Conservation (phyloP, 1,139 yeast species). For the Lodderomyces orthopsilosis region DNA sequence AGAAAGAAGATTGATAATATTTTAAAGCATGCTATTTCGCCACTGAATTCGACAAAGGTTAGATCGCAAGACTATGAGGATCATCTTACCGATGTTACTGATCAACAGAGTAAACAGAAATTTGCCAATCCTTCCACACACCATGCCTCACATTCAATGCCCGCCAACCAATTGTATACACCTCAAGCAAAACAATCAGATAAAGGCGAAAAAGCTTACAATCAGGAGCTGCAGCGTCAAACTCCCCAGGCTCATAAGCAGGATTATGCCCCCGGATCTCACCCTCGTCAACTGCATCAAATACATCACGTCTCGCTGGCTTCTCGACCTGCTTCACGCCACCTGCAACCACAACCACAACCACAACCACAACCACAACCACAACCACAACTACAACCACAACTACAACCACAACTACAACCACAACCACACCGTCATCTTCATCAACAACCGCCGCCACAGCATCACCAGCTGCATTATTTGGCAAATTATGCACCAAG, state of each 20-base stretch:
- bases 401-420: neutral
- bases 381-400: no score
- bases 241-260: neutral
- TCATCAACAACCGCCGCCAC: constrained; percentile 4
- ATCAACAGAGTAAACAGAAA: constrained; percentile 3
- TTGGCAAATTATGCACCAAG: neutral
- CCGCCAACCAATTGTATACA: neutral
- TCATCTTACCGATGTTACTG: neutral
- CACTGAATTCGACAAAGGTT: constrained; percentile 6
- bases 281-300: neutral
- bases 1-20: constrained; percentile 6
- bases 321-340: neutral
- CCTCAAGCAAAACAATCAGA: neutral
- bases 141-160: neutral
- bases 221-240: neutral
- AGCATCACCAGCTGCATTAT: neutral
- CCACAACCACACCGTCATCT: neutral
- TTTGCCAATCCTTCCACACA: neutral
- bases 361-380: neutral
- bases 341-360: neutral
- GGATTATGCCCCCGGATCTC: no score
- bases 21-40: constrained; percentile 9
- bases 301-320: neutral
- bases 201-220: neutral
- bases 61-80: constrained; percentile 8